These are phyloP conservation scores for Paramyrothecium sp. DNA, from an alignment of 2,329 filamentous ascomycete genomes.

Conservation along the genomic window DNA sequence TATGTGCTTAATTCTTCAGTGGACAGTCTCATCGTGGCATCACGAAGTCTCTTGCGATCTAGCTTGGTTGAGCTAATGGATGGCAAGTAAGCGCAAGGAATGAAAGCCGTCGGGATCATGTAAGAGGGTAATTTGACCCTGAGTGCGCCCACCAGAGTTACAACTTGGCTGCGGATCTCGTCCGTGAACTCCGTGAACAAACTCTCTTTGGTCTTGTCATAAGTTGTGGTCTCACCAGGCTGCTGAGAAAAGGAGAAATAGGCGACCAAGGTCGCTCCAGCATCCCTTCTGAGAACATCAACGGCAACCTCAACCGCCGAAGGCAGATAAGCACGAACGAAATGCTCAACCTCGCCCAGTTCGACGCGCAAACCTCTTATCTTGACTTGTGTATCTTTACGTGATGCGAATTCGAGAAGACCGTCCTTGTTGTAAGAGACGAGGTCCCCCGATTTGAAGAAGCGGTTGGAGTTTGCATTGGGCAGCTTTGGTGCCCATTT, in stretches of 20 bases:
- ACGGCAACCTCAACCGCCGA: background rate
- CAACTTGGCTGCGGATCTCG: background rate
- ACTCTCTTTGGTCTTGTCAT: background rate
- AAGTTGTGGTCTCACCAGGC: background rate
- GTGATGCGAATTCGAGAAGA: conserved; percentile 9
- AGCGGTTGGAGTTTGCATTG: background rate
- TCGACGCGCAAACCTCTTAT: conserved; percentile 16
- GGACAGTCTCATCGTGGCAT: background rate
- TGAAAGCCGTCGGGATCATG: conserved; percentile 6
- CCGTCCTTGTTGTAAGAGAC: conserved; percentile 11
- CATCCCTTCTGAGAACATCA: background rate
- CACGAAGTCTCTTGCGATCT: conserved; percentile 3
- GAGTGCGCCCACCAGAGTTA: conserved; percentile 1
- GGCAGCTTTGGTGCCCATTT: background rate
- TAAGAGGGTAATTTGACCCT: conserved; percentile 2
- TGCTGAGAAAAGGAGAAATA: conserved; percentile 1
- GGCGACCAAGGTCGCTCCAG: background rate
- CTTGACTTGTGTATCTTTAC: conserved; percentile 12
- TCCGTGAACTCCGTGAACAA: background rate
- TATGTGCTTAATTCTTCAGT: background rate
- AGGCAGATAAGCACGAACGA: background rate
- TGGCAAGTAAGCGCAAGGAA: conserved; percentile 8
- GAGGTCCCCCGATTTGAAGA: conserved; percentile 16
- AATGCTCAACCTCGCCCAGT: conserved; percentile 15
- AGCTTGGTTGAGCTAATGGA: conserved; percentile 8